Base-by-base conservation (phyloP, 2,329 filamentous ascomycete genomes). In the Coniella vitis region DNA sequence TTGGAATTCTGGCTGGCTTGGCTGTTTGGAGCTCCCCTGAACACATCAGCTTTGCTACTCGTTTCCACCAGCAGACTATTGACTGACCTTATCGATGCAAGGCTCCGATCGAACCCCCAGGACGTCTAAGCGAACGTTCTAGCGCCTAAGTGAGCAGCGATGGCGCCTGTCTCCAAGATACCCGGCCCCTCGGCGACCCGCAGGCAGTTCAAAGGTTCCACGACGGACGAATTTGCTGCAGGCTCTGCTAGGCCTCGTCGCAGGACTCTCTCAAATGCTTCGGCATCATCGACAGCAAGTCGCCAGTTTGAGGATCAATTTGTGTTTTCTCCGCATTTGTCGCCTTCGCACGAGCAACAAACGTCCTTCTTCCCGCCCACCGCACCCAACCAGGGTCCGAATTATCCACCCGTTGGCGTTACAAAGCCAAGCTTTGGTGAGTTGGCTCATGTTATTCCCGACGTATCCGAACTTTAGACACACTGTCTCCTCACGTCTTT, bases 181-280 rank as follows among this genome's bases (percentile, higher is more conserved):
- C 25, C 25, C 38, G 14, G 47, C n/a, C 35, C 10, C 36, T 31
- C 43, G 21, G 22, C 47, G 47, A 37, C 47, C 43, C 69, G 78
- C 60, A 72, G 75, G 55, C 66, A 72, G 17, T 36, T 42, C 35
- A 29, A 29, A 29, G 25, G 10, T 29, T 5, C 25, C 10, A 5
- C 5, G 25, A 29, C 16, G 22, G 22, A 5, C 22, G 43, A 38
- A n/a, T 13, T n/a, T 16, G 36, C n/a, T 13, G 43, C 14, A 7
- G 29, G 40, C 19, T 29, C 21, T 29, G 25, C 16, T 16, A 42
- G 17, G 38, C 38, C 21, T 20, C 55, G 48, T 19, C 46, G 40
- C 31, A 47, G 57, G 17, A 47, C 49, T 13, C 39, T 72, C 52
- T 76, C 74, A 47, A 71, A 64, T 58, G 73, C 72, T 12, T 73